phyloP scores from a whole-genome alignment of 495 filamentous ascomycete species.

The Penicillium canescens region DNA sequence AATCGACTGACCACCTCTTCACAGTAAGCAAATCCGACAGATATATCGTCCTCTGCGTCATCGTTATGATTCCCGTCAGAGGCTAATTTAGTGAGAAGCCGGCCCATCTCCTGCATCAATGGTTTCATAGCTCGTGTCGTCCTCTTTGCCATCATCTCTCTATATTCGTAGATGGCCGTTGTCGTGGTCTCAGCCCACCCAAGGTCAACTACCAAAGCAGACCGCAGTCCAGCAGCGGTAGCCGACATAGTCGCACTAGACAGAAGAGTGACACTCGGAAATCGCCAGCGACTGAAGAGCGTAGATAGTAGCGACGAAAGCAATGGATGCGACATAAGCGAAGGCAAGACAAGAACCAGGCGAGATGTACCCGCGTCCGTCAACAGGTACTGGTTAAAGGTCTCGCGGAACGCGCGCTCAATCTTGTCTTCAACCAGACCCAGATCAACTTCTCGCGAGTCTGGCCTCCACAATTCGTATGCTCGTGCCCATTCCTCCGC shows the following conservation, averaged over 20 bases:
- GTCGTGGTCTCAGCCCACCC: slow-evolving; percentile 88
- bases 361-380: slow-evolving; percentile 72
- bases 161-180: slow-evolving; percentile 83
- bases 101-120: slow-evolving; percentile 67
- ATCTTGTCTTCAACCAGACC: slow-evolving; percentile 85
- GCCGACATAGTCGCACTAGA: slow-evolving; percentile 68
- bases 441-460: slow-evolving; percentile 70
- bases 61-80: slow-evolving; percentile 15
- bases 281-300: slow-evolving; percentile 76
- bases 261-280: slow-evolving; percentile 79
- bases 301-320: slow-evolving; percentile 72
- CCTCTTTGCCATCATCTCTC: slow-evolving; percentile 67
- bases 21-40: slow-evolving; percentile 69
- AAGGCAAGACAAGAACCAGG: slow-evolving; percentile 72
- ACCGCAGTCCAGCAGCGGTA: slow-evolving; percentile 79
- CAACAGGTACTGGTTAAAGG: slow-evolving; percentile 82
- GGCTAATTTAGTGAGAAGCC: slow-evolving; percentile 52
- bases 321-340: slow-evolving; percentile 74
- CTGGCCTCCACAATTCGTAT: slow-evolving; percentile 80
- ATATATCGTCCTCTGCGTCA: slow-evolving; percentile 25
- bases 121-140: slow-evolving; percentile 73
- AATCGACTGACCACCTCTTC: slow-evolving; percentile 74
- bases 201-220: slow-evolving; percentile 80
- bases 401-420: slow-evolving; percentile 78
- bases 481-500: slow-evolving; percentile 66